These are phyloP conservation scores for Heliosperma pusillum DNA, from an alignment of 148 eudicot genomes.

Conservation along the genomic window DNA sequence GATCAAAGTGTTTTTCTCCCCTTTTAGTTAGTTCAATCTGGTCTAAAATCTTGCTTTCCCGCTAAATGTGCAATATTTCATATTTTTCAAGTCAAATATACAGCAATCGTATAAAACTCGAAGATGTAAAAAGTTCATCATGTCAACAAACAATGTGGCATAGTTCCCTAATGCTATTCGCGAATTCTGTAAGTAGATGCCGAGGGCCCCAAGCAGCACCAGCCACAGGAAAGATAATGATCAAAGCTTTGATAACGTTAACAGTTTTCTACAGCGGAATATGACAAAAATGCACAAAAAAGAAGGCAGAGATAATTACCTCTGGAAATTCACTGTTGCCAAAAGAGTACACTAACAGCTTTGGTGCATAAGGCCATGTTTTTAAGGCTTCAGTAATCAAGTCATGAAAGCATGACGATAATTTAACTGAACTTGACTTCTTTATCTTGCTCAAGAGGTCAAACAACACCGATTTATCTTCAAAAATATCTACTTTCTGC, in stretches of 20 bases:
- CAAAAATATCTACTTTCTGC: constrained; percentile 18
- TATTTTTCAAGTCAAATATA: neutral
- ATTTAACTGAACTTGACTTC: constrained; percentile 10
- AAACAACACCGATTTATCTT: constrained; percentile 8
- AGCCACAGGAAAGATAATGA: neutral
- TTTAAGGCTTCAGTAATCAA: constrained; percentile 19
- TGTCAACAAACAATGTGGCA: too few relatives aligned
- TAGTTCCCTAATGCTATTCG: too few relatives aligned
- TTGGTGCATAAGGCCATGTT: constrained; percentile 13
- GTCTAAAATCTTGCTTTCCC: neutral
- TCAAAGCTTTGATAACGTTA: neutral
- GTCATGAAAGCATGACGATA: constrained; percentile 10
- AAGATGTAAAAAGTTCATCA: neutral
- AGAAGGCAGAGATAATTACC: constrained; percentile 6
- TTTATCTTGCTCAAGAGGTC: constrained; percentile 11
- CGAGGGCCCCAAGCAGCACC: too few relatives aligned
- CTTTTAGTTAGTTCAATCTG: neutral
- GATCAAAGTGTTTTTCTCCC: neutral
- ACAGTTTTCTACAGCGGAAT: too few relatives aligned
- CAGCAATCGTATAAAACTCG: neutral
- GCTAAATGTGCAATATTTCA: neutral
- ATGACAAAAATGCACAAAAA: neutral
- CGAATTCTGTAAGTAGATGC: too few relatives aligned
- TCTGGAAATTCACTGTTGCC: constrained; percentile 22
- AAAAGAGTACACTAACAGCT: constrained; percentile 12